Base-by-base conservation (phyloP, 1,139 yeast genomes). In the Starmera stellimalicola region DNA sequence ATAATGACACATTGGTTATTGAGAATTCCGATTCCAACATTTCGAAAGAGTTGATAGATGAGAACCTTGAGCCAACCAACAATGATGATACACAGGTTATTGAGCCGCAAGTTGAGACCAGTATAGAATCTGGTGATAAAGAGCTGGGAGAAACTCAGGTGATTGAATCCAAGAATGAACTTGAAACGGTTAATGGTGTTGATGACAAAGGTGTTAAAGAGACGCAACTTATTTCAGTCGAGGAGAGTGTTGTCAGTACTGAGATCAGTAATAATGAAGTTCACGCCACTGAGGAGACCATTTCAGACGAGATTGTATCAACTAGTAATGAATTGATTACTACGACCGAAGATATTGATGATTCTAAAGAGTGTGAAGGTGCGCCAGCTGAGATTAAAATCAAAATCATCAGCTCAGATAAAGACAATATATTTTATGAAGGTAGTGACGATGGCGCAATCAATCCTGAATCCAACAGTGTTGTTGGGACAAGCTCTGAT, bases 1-100 rank as follows among this genome's bases (percentile, higher is more conserved):
- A n/a, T n/a, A 22, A 19, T 19, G 27, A 26, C 16, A 26, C 27
- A 16, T 26, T 26, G 11, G 27, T 26, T 14, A 29, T 29, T 12
- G 26, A 29, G 12, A 18, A 17, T 7, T 7, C 30, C 12, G n/a
- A 14, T 12, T 14, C 8, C n/a, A n/a, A 22, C 11, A 6, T 22
- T 22, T 22, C 25, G 12, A 22, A 22, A 22, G 25, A 22, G 5
- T 22, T 22, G 11, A 22, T 22, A n/a, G 25, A 22, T 22, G 25
- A n/a, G n/a, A 22, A 22, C 25, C 25, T 22, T 9, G 19, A 27
- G 4, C 7, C 5, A 14, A 8, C 11, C 9, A 11, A 18, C 14
- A 18, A 18, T 7, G 19, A 12, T 26, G 33, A 30, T 14, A 36
- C 34, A 2, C 36, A 30, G 19, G 19, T 33, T n/a, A 32, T 35